Base-by-base conservation (phyloP, 2,329 filamentous ascomycete species). In the Trichoderma brevicompactum region DNA sequence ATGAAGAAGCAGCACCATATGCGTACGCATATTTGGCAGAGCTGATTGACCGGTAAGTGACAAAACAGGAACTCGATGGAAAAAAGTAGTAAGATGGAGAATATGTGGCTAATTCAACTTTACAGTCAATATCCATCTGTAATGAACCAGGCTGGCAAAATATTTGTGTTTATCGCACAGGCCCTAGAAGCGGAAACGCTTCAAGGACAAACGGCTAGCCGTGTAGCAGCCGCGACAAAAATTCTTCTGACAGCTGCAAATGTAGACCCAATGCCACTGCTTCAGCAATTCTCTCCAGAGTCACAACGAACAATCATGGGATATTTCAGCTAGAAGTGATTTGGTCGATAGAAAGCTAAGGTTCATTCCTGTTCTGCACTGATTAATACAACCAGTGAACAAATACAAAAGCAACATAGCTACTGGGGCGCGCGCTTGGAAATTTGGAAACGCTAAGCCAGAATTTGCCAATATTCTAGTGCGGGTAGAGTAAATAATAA, bases 1-100 rank as follows among this genome's bases (percentile, higher is more conserved):
- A 99, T 70, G 95, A 99, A 77, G 95, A 99, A 80, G 95, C 95
- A 4, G 95, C 95, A 19, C 95, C 95, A 13, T 98, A 96, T 77
- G 94, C 94, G 1, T 99, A 99, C 76, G 89, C 89, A 50, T 99
- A 97, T 80, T 82, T 99, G 66, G 89, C 92, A 12, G 90, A 97
- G 76, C 80, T 99, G 68, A 97, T 98, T 75, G 91, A 96, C 71
- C 91, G 96, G 95, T 97, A 87, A 86, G 93, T 89, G 66, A 56
- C 7, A 36, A 40, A 40, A 10, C 49, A 53, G 55, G 67, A 54
- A 68, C 38, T 10, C 23, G 10, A 38, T 63, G 59, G 9, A 6
- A 17, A 4, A 1, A 23, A n/a, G 28, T 28, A 15, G 9, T 36
- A 19, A n/a, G 28, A 46, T 10, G 6, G 28, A 36, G 32, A 8